Base-by-base conservation (phyloP, 371 early-diverging fungal species). In the Capillidium rhysosporum region DNA sequence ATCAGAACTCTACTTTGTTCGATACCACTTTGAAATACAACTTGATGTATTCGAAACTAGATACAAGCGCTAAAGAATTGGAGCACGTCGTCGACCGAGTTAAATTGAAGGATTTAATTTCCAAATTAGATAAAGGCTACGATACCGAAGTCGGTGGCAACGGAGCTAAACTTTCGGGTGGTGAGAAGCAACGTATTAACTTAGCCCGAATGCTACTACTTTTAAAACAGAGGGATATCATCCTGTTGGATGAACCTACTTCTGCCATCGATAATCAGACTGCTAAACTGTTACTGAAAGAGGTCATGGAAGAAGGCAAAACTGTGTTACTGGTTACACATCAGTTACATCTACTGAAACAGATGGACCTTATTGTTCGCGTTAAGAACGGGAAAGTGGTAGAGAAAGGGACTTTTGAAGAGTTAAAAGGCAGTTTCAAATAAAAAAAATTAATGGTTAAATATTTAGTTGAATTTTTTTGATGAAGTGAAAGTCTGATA, bases 111-210 rank as follows among this genome's bases (percentile, higher is more conserved):
- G 55, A 48, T 0, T 87, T 89, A 56, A 77, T 89, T 58, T 59
- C 58, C 23, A 46, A 56, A 0, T 78, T 86, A 56, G 80, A 84
- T 2, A 64, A 71, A 8, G 77, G 77, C 23, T 82, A 82, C 57
- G 70, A 85, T 23, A 86, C 90, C 0, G 60, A 74, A 8, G 79
- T 86, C 4, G 84, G 82, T 9, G 78, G 76, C 25, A 60, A 70
- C 30, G 84, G 84, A 21, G 65, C 74, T 7, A 68, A 72, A 28
- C 65, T 94, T 12, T 80, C 81, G 28, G 92, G 91, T 29, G 93
- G 92, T 40, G 66, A 69, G 59, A 31, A 10, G 31, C 39, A 34
- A 23, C 20, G 49, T 4, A 25, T 46, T 25, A 25, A 20, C 21
- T 20, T 46, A 46, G 46, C 25, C 24, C 14, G 25, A 25, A 7